Evolutionary conservation across 1,139 yeast species (phyloP).

Genomic region (Hansenula anomala): DNA sequence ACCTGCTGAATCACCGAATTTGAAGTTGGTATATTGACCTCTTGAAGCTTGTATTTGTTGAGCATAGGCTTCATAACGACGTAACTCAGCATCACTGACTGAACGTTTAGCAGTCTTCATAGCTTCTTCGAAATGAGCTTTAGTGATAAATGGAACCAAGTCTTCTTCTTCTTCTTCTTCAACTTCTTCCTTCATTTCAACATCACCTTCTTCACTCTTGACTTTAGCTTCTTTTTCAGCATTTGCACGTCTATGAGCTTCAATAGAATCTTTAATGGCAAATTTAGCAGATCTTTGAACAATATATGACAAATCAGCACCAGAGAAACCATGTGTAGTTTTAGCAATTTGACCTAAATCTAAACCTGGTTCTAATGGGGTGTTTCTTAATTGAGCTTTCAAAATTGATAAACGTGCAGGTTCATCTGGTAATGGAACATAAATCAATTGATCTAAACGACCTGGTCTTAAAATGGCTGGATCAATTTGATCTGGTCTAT

Average conservation of each 20-base stretch:
- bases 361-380: constrained; percentile 97
- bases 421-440: constrained; percentile 98
- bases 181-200: constrained; percentile 52
- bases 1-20: constrained; percentile 53
- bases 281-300: constrained; percentile 98
- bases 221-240: constrained; percentile 45
- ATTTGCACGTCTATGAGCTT: constrained; percentile 59
- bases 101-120: constrained; percentile 99
- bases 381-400: constrained; percentile 94
- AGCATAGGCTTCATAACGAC: constrained; percentile 98
- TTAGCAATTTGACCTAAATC: constrained; percentile 85
- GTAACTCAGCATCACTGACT: constrained; percentile 93
- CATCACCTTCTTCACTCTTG: constrained; percentile 43
- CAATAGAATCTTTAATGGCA: constrained; percentile 97
- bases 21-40: constrained; percentile 80
- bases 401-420: constrained; percentile 88
- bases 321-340: constrained; percentile 94
- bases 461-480: constrained; percentile 99
- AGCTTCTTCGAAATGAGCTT: constrained; percentile 95
- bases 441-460: constrained; percentile 95
- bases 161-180: constrained; percentile 37
- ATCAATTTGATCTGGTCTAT: constrained; percentile 98
- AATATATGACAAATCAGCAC: constrained; percentile 97
- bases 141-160: constrained; percentile 89
- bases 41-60: constrained; percentile 95